Evolutionary conservation across 78 protist genomes (phyloP), one percentile per base, ranked within the genome.

Genomic region (Dictyostelium capitatum): DNA sequence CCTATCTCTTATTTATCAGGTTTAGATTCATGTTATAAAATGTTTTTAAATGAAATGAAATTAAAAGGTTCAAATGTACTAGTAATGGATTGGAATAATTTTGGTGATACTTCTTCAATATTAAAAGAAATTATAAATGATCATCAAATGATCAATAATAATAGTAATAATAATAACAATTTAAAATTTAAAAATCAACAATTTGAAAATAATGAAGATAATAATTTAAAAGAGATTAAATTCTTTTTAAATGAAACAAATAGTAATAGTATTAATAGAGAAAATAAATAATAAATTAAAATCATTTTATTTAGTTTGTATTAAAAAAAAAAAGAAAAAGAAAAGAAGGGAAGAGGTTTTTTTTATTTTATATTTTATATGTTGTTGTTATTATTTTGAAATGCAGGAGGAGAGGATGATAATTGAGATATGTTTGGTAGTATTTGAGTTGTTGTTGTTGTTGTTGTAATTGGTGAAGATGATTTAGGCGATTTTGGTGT

Each of bases 1-100:
- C 96, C 98, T 4, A 20, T 96, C 7, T 90, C 89, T 14, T 96
- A 96, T 83, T 41, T 96, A 12, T 19, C 82, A 0, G 96, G 94
- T 14, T 78, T 96, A 19, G 81, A 87, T 62, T 0, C 1, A 37
- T 87, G 91, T 62, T 96, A 96, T 50, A 51, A 83, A 4, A 43
- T 14, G 1, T 95, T 89, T 50, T 82, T 95, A 32, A 50, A 70
- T 0, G 80, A 70, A 46, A 95, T 96, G 91, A 72, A 80, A 32
- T n/a, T 12, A 17, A 50, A 50, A 32, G 96, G 96, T 20, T 74
- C 91, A 41, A 56, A 65, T 20, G 96, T 96, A 19, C 3, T 94
- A 0, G n/a, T 15, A 5, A 37, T 83, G 1, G 92, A 90, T 89
- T 96, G 98, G 98, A 83, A 62, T 80, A 14, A 51, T 20, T 96